Percentiles rank a stretch among this genome's conserved stretches.
Conservation (phyloP, 768 basidiomycete genomes). For the Boletus fagicola region DNA sequence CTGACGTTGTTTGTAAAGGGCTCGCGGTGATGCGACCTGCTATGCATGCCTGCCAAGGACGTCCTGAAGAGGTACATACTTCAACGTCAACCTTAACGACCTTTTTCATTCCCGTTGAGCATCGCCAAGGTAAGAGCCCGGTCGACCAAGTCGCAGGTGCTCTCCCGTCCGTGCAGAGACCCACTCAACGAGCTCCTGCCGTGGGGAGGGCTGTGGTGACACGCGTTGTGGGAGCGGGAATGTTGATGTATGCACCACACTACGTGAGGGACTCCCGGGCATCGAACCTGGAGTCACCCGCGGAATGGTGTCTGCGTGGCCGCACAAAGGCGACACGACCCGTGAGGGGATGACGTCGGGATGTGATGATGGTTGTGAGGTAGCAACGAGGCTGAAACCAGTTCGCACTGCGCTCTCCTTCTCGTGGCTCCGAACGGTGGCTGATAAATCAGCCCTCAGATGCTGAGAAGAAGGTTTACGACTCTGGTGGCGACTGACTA, state of each 20-base stretch:
- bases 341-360: slow-evolving; percentile 29
- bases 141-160: slow-evolving; percentile 13
- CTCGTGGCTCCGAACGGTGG: slow-evolving; percentile 27
- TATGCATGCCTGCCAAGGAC: slow-evolving; percentile 10
- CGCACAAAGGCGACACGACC: slow-evolving; percentile 18
- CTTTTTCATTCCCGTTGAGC: slow-evolving; percentile 33
- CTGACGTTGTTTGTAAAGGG: slow-evolving; percentile 8
- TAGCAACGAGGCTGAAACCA: slow-evolving; percentile 33
- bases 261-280: slow-evolving; percentile 17
- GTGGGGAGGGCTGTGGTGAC: slow-evolving; percentile 33
- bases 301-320: slow-evolving; percentile 20
- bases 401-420: slow-evolving; percentile 26
- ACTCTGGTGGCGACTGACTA: slow-evolving; percentile 29
- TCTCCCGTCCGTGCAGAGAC: slow-evolving; percentile 20
- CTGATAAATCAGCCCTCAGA: slow-evolving; percentile 30
- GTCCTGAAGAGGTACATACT: slow-evolving; percentile 1
- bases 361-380: slow-evolving; percentile 22
- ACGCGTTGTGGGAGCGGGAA: slow-evolving; percentile 21
- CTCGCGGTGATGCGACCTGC: slow-evolving; percentile 3
- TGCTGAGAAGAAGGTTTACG: slow-evolving; percentile 32
- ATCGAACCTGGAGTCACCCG: slow-evolving; percentile 16
- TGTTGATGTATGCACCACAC: slow-evolving; percentile 10
- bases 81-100: slow-evolving; percentile 10
- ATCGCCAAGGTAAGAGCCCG: slow-evolving; percentile 28
- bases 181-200: slow-evolving; percentile 27